A percentile compares a stretch with the other conserved stretches of the same genome.
These are phyloP conservation scores for Xylaria sp. DNA, from an alignment of 2,329 filamentous ascomycete genomes.

Conservation along the genomic window DNA sequence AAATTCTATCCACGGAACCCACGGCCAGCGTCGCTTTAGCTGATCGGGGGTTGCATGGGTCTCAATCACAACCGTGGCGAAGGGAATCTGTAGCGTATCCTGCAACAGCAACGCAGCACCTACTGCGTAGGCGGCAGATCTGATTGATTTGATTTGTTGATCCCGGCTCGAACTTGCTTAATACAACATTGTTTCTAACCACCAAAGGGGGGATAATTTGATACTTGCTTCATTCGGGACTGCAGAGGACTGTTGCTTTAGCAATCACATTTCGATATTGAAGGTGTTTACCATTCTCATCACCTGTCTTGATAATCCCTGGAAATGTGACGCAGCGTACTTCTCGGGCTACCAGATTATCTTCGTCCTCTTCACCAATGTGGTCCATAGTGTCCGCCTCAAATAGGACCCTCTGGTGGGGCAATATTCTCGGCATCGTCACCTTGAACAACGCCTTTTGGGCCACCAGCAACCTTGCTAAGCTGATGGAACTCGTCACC, in stretches of 20 bases:
- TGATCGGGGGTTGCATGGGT: constrained; percentile 15
- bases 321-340: constrained; percentile 73
- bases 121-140: constrained; percentile 4
- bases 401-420: constrained; percentile 67
- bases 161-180: constrained; percentile 39
- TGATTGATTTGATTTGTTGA: constrained; percentile 16
- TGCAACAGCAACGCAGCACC: constrained; percentile 24
- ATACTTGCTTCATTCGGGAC: constrained; percentile 54
- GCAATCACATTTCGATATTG: constrained; percentile 72
- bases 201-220: constrained; percentile 20
- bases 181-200: constrained; percentile 39
- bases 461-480: constrained; percentile 66
- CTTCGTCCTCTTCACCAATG: constrained; percentile 70
- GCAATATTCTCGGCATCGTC: constrained; percentile 64
- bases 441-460: constrained; percentile 69
- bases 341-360: constrained; percentile 61
- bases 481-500: constrained; percentile 64
- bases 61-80: constrained; percentile 13
- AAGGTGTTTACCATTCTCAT: constrained; percentile 70
- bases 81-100: constrained; percentile 4
- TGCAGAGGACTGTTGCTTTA: constrained; percentile 73
- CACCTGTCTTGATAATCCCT: constrained; percentile 71
- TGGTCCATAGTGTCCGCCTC: constrained; percentile 73
- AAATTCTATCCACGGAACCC: constrained; percentile 13
- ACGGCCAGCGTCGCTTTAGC: constrained; percentile 21